Percentiles rank a stretch among this genome's conserved stretches.
phyloP scores from a whole-genome alignment of 2,329 filamentous ascomycete genomes.

The Talaromyces sp. region DNA sequence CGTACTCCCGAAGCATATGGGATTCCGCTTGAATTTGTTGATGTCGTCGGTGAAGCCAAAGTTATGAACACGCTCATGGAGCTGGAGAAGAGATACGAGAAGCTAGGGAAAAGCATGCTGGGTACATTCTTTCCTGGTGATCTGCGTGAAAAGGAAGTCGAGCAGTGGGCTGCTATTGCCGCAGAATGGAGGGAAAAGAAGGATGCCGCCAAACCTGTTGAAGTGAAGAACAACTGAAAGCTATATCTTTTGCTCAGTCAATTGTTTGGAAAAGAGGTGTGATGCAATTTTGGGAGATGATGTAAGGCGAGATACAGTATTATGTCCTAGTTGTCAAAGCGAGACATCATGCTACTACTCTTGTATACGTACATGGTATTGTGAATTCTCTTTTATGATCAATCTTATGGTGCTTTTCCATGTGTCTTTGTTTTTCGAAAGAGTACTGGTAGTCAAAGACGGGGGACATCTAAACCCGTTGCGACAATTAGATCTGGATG shows the following conservation, averaged over 20 bases:
- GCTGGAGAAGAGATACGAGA: constrained; percentile 30
- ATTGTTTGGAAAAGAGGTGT: too few relatives aligned
- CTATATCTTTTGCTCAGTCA: background rate
- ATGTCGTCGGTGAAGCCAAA: constrained; percentile 29
- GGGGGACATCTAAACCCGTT: background rate
- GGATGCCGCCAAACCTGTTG: background rate
- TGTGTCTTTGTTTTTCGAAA: background rate
- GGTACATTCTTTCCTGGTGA: constrained; percentile 31
- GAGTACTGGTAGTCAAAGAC: background rate
- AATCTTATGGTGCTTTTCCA: background rate
- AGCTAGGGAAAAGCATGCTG: constrained; percentile 30
- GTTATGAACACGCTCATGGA: constrained; percentile 33
- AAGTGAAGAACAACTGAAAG: background rate
- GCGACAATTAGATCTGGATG: background rate
- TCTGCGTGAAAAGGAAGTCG: constrained; percentile 20
- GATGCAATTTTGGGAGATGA: background rate
- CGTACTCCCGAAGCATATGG: constrained; percentile 31
- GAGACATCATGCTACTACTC: background rate
- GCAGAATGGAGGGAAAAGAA: constrained; percentile 16
- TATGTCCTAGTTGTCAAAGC: background rate
- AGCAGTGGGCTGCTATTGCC: constrained; percentile 19
- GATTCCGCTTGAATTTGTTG: constrained; percentile 27
- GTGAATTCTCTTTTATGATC: background rate
- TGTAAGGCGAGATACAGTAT: background rate
- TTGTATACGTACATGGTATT: background rate